These are phyloP conservation scores for Aspergillus homomorphus DNA, from an alignment of 495 filamentous ascomycete genomes.

Conservation along the genomic window DNA sequence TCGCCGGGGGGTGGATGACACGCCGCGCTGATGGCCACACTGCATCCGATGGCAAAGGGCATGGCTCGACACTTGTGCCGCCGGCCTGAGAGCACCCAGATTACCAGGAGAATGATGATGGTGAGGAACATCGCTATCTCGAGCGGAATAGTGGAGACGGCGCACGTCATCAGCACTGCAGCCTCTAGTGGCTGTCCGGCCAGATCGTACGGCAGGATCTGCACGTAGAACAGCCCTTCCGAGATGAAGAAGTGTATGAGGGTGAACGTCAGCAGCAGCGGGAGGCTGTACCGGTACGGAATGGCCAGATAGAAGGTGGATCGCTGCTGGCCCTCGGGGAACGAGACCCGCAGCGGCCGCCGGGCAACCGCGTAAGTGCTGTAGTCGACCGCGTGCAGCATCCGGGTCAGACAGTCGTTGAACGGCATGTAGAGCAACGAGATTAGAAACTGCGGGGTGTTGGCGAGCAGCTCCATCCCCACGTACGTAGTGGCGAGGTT, in stretches of 20 bases:
- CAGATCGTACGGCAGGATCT: not conserved
- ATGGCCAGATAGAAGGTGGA: constrained; percentile 42
- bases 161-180: not conserved
- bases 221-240: constrained; percentile 33
- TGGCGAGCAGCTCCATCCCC: constrained; percentile 16
- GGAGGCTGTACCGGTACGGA: constrained; percentile 40
- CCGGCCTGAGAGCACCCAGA: not conserved
- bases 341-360: constrained; percentile 38
- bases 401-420: constrained; percentile 33
- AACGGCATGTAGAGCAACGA: constrained; percentile 37
- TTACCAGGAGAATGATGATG: not conserved
- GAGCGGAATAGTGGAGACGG: not conserved
- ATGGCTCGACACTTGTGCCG: not conserved
- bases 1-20: not conserved
- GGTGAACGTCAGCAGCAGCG: constrained; percentile 22
- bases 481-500: not conserved
- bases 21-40: not conserved
- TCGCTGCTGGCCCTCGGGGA: constrained; percentile 35
- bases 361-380: constrained; percentile 21
- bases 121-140: not conserved
- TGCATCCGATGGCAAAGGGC: not conserved
- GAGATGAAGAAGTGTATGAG: constrained; percentile 42
- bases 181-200: not conserved
- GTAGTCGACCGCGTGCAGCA: constrained; percentile 33
- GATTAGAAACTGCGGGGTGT: constrained; percentile 27